Conservation (phyloP, 192 early-diverging fungal species). For the Backusella liffmaniae region DNA sequence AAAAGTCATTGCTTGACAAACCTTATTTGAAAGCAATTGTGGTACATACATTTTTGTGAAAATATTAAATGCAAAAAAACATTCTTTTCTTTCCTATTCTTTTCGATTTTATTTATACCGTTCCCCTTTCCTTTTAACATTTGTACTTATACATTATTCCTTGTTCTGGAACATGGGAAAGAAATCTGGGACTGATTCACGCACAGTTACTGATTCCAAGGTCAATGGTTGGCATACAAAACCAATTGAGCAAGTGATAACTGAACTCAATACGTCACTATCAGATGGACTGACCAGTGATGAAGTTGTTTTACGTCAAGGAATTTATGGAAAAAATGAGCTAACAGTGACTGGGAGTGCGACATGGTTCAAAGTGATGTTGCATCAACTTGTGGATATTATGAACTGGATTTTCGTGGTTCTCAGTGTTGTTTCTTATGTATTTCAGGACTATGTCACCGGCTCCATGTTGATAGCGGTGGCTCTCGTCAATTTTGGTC, state of each 20-base stretch:
- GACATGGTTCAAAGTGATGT: conserved; percentile 56
- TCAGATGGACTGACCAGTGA: conserved; percentile 37
- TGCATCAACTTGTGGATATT: conserved; percentile 60
- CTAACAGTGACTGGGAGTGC: conserved; percentile 58
- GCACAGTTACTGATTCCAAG: conserved; percentile 62
- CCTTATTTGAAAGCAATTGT: background rate
- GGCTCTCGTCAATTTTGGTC: conserved; percentile 79
- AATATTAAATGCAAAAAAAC: background rate
- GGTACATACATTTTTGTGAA: background rate
- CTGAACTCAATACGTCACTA: background rate
- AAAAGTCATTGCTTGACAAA: background rate
- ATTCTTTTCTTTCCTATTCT: background rate
- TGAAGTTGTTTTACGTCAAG: conserved; percentile 42
- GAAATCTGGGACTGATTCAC: background rate
- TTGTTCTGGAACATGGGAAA: background rate
- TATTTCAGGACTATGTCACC: conserved; percentile 61
- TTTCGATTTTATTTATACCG: background rate
- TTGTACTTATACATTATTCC: background rate
- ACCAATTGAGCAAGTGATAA: background rate
- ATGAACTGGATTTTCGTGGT: conserved; percentile 59
- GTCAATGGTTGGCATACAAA: conserved; percentile 14
- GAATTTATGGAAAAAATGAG: conserved; percentile 58
- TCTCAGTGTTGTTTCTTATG: conserved; percentile 52
- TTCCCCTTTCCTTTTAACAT: background rate
- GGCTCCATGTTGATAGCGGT: conserved; percentile 75